phyloP scores from a whole-genome alignment of 176 grass and related monocot genomes.

The Lolium perenne region DNA sequence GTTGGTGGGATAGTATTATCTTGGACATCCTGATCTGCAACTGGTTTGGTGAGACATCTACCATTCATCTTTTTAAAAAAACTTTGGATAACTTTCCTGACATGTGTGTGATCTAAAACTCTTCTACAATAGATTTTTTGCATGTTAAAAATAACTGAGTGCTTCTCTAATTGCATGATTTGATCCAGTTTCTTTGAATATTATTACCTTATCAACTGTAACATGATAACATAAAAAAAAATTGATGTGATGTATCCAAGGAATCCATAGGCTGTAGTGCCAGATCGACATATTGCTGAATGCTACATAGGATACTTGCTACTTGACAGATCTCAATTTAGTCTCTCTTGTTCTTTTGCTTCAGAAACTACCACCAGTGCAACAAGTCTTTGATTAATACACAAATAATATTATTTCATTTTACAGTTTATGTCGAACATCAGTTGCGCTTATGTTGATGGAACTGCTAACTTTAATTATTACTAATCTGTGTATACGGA shows the following conservation, averaged over 20 bases:
- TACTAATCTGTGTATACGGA: background rate
- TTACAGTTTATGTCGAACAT: background rate
- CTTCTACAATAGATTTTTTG: background rate
- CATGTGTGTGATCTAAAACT: slow-evolving; percentile 19
- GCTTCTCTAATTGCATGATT: slow-evolving; percentile 25
- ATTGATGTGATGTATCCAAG: slow-evolving; percentile 11
- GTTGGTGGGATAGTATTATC: slow-evolving; percentile 99
- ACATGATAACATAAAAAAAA: slow-evolving; percentile 39
- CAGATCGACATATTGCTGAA: slow-evolving; percentile 5
- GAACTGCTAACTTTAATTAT: background rate
- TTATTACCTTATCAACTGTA: slow-evolving; percentile 23
- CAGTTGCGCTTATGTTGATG: background rate
- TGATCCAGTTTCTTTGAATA: slow-evolving; percentile 31
- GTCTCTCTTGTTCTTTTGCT: slow-evolving; percentile 6
- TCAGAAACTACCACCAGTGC: background rate
- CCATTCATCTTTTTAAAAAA: background rate
- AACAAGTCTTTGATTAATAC: slow-evolving; percentile 21
- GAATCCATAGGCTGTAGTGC: background rate
- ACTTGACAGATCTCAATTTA: slow-evolving; percentile 19
- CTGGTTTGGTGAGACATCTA: slow-evolving; percentile 86
- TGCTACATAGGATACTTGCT: background rate
- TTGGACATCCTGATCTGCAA: slow-evolving; percentile 99
- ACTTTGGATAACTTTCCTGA: slow-evolving; percentile 7
- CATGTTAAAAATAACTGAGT: slow-evolving; percentile 26
- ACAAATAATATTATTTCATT: background rate